Percentiles rank a stretch among this genome's conserved stretches.
Conservation (phyloP, 2,329 filamentous ascomycete genomes). For the Aureobasidium pullulans region DNA sequence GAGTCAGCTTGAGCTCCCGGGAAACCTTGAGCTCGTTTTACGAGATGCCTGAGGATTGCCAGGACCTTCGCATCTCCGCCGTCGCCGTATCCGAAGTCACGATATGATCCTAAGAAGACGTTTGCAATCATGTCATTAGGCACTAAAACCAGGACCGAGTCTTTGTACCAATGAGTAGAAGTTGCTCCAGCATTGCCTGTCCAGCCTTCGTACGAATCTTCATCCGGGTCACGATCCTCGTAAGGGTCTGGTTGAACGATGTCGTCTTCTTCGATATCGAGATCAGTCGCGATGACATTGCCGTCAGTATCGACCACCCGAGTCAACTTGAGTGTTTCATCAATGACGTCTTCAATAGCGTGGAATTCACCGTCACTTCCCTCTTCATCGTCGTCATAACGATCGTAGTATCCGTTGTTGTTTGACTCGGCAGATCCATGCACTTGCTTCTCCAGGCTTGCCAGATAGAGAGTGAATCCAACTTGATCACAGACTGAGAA, state of each 20-base stretch:
- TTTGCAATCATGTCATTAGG: neutral
- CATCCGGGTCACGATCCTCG: constrained; percentile 21
- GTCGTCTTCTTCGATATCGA: constrained; percentile 17
- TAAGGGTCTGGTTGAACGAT: constrained; percentile 20
- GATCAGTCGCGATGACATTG: constrained; percentile 1
- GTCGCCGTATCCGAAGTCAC: neutral
- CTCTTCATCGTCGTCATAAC: constrained; percentile 14
- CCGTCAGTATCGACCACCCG: constrained; percentile 17
- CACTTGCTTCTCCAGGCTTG: constrained; percentile 14
- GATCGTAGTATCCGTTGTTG: neutral
- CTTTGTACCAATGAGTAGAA: constrained; percentile 23
- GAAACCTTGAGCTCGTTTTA: neutral
- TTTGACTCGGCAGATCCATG: neutral
- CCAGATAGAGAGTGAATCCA: constrained; percentile 20
- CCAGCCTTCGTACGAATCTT: constrained; percentile 23
- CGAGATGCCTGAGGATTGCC: neutral
- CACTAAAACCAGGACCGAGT: constrained; percentile 19
- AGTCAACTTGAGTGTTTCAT: constrained; percentile 14
- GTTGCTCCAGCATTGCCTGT: constrained; percentile 24
- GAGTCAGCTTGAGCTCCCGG: neutral
- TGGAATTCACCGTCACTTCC: neutral
- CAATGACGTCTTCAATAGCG: constrained; percentile 14
- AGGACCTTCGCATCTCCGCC: neutral
- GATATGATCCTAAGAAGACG: neutral
- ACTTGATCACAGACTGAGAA: constrained; percentile 18